Base-by-base conservation (phyloP, 2,329 filamentous ascomycete species). In the Arthrobotrys megalospora region DNA sequence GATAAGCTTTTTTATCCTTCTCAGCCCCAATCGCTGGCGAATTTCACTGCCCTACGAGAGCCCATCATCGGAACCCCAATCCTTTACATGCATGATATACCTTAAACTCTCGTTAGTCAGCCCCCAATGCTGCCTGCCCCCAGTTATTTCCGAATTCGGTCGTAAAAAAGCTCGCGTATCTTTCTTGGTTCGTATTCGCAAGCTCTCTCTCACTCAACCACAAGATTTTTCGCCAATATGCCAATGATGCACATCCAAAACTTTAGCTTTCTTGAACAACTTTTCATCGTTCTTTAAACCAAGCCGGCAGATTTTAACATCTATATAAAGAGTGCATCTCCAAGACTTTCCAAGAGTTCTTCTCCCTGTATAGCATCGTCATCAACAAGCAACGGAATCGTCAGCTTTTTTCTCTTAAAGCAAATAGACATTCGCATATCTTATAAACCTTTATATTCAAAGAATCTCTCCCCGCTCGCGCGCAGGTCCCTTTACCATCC, bases 91-190 rank as follows among this genome's bases (percentile, higher is more conserved):
- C n/a, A 62, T 11, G n/a, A 12, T 41, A 14, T 12, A 38, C 14
- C 16, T 41, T 52, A 38, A 8, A 38, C 7, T 8, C 36, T 19
- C n/a, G 48, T 70, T 63, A 62, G 67, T 52, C 41, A 67, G 55
- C 67, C 41, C 19, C 34, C 14, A 14, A 14, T 6, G 14, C 14
- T 10, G 16, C 38, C 38, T 60, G 12, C 10, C 28, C 16, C 3
- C 36, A 63, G n/a, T 7, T 14, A 55, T 65, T 69, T 64, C 72
- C 72, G 48, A 48, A 76, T 76, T 70, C 47, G 72, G 64, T 76
- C 72, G 72, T 76, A 69, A 52, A 36, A 53, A n/a, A 5, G 24
- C n/a, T 24, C 11, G 10, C 28, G 55, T 41, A 36, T 36, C 14
- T 45, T 60, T 69, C 55, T 1, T 21, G 53, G 24, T 28, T 69